Conservation (phyloP, 2,329 filamentous ascomycete species). For the Claviceps sp. region DNA sequence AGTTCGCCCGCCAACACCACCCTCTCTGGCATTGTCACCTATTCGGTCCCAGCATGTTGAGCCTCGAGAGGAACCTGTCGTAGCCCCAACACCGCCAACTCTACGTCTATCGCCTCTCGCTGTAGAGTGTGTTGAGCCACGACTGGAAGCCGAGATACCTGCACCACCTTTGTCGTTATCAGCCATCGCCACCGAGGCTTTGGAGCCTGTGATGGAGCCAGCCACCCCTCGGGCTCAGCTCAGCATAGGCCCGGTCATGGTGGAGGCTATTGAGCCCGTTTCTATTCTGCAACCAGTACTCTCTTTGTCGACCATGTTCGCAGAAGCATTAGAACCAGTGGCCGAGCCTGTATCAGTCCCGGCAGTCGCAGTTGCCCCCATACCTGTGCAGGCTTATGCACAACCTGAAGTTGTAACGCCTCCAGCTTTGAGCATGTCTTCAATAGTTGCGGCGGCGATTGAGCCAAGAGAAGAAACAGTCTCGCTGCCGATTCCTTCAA, state of each 20-base stretch:
- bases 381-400: constrained; percentile 1
- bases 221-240: constrained; percentile 10
- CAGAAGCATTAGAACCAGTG: constrained; percentile 14
- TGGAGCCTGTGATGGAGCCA: constrained; percentile 19
- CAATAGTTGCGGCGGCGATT: constrained; percentile 18
- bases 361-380: neutral
- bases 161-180: constrained; percentile 18
- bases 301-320: constrained; percentile 14
- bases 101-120: constrained; percentile 16
- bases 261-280: constrained; percentile 17
- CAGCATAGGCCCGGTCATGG: constrained; percentile 18
- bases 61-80: constrained; percentile 25
- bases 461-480: constrained; percentile 22
- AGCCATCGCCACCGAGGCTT: constrained; percentile 17
- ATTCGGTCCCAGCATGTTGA: constrained; percentile 32
- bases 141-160: constrained; percentile 11
- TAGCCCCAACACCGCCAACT: constrained; percentile 16
- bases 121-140: constrained; percentile 18
- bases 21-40: constrained; percentile 28
- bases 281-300: constrained; percentile 4
- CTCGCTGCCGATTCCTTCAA: constrained; percentile 7
- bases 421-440: constrained; percentile 16
- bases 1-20: constrained; percentile 17
- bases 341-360: constrained; percentile 12
- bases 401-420: neutral